These are phyloP conservation scores for Blastomyces gilchristii DNA, from an alignment of 2,329 filamentous ascomycete genomes.

Conservation along the genomic window DNA sequence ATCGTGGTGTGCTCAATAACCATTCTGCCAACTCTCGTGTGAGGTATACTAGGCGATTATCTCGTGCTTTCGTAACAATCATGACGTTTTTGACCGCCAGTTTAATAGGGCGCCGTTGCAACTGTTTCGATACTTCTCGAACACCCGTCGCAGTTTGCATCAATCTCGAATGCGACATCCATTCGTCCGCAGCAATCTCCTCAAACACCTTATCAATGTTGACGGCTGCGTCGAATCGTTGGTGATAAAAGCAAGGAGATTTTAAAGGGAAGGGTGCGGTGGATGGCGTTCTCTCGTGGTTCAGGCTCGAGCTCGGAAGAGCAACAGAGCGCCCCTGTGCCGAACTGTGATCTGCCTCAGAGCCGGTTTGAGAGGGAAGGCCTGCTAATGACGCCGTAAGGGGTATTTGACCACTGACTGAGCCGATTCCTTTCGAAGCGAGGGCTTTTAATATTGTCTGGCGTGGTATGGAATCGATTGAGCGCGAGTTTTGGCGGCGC, in stretches of 20 bases:
- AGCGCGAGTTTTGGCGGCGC: conserved; percentile 44
- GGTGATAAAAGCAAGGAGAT: conserved; percentile 96
- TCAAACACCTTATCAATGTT: conserved; percentile 91
- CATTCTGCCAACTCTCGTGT: conserved; percentile 81
- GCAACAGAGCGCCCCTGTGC: conserved; percentile 54
- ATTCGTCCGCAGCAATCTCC: conserved; percentile 79
- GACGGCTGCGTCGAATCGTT: conserved; percentile 90
- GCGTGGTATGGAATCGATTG: conserved; percentile 58
- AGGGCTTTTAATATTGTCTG: conserved; percentile 78
- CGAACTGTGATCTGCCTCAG: neutral
- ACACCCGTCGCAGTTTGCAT: conserved; percentile 94
- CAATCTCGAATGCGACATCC: conserved; percentile 83
- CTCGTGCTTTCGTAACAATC: conserved; percentile 96
- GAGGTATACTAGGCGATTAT: conserved; percentile 82
- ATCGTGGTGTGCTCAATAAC: conserved; percentile 79
- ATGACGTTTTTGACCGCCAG: conserved; percentile 88
- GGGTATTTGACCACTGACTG: conserved; percentile 51
- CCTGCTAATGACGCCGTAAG: conserved; percentile 45
- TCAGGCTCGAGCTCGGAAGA: conserved; percentile 39
- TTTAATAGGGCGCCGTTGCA: conserved; percentile 84
- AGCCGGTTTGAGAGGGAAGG: conserved; percentile 9
- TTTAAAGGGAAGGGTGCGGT: conserved; percentile 56
- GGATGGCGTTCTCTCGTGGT: conserved; percentile 37
- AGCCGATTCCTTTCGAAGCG: conserved; percentile 42
- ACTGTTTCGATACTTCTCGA: conserved; percentile 87